phyloP scores from a whole-genome alignment of 441 rosid genomes.

The Pelargonium myrrhifolium region DNA sequence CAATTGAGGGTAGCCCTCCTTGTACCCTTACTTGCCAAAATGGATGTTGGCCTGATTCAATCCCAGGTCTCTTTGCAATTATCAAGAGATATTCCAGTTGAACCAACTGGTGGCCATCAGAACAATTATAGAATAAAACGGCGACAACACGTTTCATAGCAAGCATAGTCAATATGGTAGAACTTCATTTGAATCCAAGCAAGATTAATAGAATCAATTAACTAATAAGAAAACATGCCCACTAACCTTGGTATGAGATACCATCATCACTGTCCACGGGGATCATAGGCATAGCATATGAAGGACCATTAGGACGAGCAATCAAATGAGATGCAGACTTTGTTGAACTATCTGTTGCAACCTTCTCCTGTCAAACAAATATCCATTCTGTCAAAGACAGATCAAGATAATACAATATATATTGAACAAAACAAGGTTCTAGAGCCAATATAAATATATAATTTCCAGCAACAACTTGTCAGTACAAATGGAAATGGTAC shows the following conservation, averaged over 20 bases:
- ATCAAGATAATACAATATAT: slow-evolving; percentile 9
- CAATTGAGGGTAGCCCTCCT: not conserved
- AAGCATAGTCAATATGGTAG: no score
- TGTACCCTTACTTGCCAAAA: not conserved
- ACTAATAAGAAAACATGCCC: not conserved
- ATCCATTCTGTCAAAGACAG: not conserved
- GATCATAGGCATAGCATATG: slow-evolving; percentile 55
- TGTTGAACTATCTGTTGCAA: slow-evolving; percentile 45
- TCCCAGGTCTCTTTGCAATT: not conserved
- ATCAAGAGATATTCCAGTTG: not conserved
- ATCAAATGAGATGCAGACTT: slow-evolving; percentile 67
- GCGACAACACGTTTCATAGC: no score
- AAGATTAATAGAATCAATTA: not conserved
- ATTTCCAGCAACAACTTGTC: not conserved
- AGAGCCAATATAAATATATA: not conserved
- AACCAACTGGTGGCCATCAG: not conserved
- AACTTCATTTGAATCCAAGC: not conserved
- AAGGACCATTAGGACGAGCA: slow-evolving; percentile 64
- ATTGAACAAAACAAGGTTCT: not conserved
- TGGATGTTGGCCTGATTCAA: not conserved
- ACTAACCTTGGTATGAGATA: slow-evolving; percentile 59
- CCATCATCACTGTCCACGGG: slow-evolving; percentile 69
- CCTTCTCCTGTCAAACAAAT: slow-evolving; percentile 56
- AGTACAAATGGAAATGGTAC: no score
- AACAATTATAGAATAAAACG: not conserved